These are phyloP conservation scores for Podospora didyma DNA, from an alignment of 495 filamentous ascomycete species.

Conservation along the genomic window DNA sequence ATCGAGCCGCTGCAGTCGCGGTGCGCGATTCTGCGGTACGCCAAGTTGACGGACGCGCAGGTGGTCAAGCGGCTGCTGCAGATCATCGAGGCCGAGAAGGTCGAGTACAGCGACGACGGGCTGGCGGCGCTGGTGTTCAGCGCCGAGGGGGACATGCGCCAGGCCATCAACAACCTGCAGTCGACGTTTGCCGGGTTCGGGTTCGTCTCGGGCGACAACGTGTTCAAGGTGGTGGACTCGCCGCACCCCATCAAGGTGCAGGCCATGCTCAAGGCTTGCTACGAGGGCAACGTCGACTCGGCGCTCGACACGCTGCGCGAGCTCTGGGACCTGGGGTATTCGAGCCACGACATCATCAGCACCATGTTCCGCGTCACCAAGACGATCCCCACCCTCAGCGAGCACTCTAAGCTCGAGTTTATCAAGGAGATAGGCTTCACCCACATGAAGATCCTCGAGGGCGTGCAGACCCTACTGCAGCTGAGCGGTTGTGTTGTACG, in stretches of 20 bases:
- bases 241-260: conserved; percentile 98
- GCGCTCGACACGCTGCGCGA: conserved; percentile 86
- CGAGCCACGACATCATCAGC: conserved; percentile 93
- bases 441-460: conserved; percentile 97
- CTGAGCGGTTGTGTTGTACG: conserved; percentile 86
- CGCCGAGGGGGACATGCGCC: conserved; percentile 97
- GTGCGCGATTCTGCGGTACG: conserved; percentile 94
- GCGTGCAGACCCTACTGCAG: conserved; percentile 91
- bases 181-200: conserved; percentile 94
- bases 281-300: conserved; percentile 82
- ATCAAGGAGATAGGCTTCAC: conserved; percentile 98
- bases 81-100: conserved; percentile 83
- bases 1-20: conserved; percentile 97
- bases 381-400: conserved; percentile 80
- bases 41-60: conserved; percentile 86
- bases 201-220: conserved; percentile 94
- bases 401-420: conserved; percentile 92
- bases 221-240: conserved; percentile 95
- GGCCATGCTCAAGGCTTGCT: conserved; percentile 95
- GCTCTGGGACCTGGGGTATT: conserved; percentile 91
- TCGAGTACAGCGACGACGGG: conserved; percentile 88
- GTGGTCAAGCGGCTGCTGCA: conserved; percentile 86
- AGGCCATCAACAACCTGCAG: conserved; percentile 98
- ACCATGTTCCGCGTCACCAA: conserved; percentile 99
- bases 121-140: conserved; percentile 93